Percentiles rank a stretch among this genome's conserved stretches.
Evolutionary conservation across 2,329 filamentous ascomycete genomes (phyloP).

Genomic region (Exophiala sp.): DNA sequence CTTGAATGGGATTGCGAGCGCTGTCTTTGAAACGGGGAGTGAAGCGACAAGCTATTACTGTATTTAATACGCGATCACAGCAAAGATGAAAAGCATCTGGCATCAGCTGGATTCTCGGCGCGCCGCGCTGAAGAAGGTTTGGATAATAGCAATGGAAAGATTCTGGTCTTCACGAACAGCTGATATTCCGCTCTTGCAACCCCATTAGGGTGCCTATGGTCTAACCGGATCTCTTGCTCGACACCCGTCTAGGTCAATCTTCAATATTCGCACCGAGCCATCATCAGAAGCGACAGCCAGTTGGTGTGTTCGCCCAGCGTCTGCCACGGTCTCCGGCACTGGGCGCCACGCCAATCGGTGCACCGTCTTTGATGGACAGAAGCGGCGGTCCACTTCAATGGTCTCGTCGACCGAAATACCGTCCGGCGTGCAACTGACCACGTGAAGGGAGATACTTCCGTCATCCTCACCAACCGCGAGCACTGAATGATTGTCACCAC

Average conservation of each 20-base stretch:
- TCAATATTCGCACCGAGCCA: slow-evolving; percentile 33
- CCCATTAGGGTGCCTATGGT: too few species aligned
- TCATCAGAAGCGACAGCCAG: slow-evolving; percentile 25
- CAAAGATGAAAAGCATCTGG: slow-evolving; percentile 23
- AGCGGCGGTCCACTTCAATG: slow-evolving; percentile 24
- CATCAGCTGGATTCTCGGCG: slow-evolving; percentile 5
- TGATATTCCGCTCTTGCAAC: too few species aligned
- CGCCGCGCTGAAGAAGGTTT: slow-evolving; percentile 9
- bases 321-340: neutral
- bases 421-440: slow-evolving; percentile 31
- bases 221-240: too few species aligned
- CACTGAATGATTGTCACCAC: slow-evolving; percentile 31
- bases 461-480: slow-evolving; percentile 46
- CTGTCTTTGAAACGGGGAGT: too few species aligned
- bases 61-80: slow-evolving; percentile 26
- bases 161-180: too few species aligned
- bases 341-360: slow-evolving; percentile 67
- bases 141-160: too few species aligned
- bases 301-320: slow-evolving; percentile 32
- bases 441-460: slow-evolving; percentile 42
- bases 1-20: too few species aligned
- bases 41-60: neutral
- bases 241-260: slow-evolving; percentile 18
- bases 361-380: slow-evolving; percentile 59
- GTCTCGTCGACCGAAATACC: slow-evolving; percentile 31